Percentiles rank a stretch among this genome's conserved stretches.
Conservation (phyloP, 2,329 filamentous ascomycete species). For the Aureobasidium melanogenum region DNA sequence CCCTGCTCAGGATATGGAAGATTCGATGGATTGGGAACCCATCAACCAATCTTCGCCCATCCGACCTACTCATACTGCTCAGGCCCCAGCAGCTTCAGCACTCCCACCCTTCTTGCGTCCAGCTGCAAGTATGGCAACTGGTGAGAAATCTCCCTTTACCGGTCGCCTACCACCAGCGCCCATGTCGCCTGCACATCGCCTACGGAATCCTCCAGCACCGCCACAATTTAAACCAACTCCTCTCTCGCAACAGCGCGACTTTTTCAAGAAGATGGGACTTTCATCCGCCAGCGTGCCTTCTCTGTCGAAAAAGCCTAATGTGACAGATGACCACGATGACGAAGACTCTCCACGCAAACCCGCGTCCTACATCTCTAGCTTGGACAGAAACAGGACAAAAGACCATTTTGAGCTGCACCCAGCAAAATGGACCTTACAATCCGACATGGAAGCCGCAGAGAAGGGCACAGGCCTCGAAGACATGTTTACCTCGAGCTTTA, state of each 20-base stretch:
- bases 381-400: conserved; percentile 9
- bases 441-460: conserved; percentile 10
- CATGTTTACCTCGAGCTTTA: conserved; percentile 15
- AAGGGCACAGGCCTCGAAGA: conserved; percentile 15
- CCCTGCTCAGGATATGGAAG: conserved; percentile 26
- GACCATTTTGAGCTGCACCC: conserved; percentile 9
- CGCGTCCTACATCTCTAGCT: not conserved
- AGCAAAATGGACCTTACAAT: conserved; percentile 9
- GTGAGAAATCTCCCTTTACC: conserved; percentile 52
- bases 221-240: conserved; percentile 15
- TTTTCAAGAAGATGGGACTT: conserved; percentile 16
- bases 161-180: conserved; percentile 63
- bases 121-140: conserved; percentile 29
- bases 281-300: not conserved
- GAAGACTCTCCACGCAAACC: not conserved
- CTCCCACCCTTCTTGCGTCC: conserved; percentile 44
- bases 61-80: not conserved
- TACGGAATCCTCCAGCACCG: conserved; percentile 45
- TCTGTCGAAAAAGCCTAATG: not conserved
- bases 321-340: not conserved
- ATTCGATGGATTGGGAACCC: conserved; percentile 69
- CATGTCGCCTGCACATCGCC: conserved; percentile 52
- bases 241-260: conserved; percentile 14
- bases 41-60: conserved; percentile 4
- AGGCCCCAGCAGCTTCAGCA: conserved; percentile 11